Evolutionary conservation across 768 basidiomycete species (phyloP).

Genomic region (Podaxis sp.): DNA sequence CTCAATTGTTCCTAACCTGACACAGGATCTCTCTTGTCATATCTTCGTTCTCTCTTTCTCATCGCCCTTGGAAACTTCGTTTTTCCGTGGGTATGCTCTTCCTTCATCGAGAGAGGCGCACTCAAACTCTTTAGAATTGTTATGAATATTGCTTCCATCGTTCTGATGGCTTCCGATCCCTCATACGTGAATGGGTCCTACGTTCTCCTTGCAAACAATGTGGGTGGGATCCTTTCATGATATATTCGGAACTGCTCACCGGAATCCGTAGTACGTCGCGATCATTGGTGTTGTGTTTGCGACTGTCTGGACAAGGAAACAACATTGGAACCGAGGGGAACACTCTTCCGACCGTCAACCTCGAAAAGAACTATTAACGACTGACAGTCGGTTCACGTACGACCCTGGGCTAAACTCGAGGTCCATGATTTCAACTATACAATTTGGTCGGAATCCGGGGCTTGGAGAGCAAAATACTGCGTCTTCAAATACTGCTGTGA

Average conservation of each 20-base stretch:
- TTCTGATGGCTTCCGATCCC: background rate
- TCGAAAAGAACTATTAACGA: background rate
- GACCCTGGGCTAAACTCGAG: background rate
- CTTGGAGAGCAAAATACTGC: background rate
- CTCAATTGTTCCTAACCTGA: background rate
- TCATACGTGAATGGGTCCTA: background rate
- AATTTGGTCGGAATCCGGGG: background rate
- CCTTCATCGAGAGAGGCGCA: background rate
- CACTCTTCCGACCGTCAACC: background rate
- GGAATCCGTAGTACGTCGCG: background rate
- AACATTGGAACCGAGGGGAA: background rate
- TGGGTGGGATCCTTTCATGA: background rate
- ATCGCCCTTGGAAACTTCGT: background rate
- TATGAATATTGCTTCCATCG: background rate
- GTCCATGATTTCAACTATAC: background rate
- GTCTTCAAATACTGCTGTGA: background rate
- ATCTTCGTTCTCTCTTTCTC: background rate
- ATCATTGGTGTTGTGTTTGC: background rate
- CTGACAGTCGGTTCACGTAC: background rate
- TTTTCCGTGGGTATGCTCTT: background rate
- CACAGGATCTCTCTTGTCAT: background rate
- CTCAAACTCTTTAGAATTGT: background rate
- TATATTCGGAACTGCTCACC: background rate
- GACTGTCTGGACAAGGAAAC: background rate
- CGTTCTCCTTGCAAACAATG: background rate